These are phyloP conservation scores for Globisporangium sylvaticum DNA, from an alignment of 352 stramenopile genomes.

Conservation along the genomic window DNA sequence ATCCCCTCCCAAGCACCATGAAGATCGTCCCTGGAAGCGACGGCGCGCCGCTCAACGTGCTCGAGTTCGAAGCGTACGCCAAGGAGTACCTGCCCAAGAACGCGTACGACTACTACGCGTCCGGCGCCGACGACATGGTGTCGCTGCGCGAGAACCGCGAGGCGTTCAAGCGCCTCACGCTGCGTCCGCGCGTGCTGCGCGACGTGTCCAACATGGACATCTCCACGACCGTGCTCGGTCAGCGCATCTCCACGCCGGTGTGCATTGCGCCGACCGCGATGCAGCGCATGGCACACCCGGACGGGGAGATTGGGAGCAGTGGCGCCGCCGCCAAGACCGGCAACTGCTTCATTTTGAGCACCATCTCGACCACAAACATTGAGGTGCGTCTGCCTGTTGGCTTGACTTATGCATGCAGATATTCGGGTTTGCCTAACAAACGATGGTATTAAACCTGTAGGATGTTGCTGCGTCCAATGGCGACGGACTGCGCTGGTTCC, in stretches of 20 bases:
- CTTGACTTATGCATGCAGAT: neutral
- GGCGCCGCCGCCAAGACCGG: conserved; percentile 79
- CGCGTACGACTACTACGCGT: conserved; percentile 91
- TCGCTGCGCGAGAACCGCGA: conserved; percentile 72
- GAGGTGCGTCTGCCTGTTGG: conserved; percentile 36
- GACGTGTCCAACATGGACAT: conserved; percentile 92
- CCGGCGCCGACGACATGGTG: conserved; percentile 92
- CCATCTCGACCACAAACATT: conserved; percentile 89
- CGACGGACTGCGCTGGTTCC: conserved; percentile 90
- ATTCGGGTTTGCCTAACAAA: neutral
- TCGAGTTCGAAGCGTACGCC: conserved; percentile 89
- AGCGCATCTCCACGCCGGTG: conserved; percentile 89
- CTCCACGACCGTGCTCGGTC: conserved; percentile 89
- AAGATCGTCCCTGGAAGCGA: conserved; percentile 79
- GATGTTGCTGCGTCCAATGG: conserved; percentile 56
- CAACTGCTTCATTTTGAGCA: conserved; percentile 91
- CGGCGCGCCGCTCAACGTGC: conserved; percentile 78
- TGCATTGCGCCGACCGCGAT: conserved; percentile 90
- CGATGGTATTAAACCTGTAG: conserved; percentile 11
- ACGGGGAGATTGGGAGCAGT: conserved; percentile 89
- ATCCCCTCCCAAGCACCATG: conserved; percentile 10
- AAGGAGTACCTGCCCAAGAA: conserved; percentile 90
- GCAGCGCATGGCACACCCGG: conserved; percentile 94
- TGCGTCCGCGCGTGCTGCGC: conserved; percentile 92
- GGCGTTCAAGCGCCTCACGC: conserved; percentile 91